phyloP scores from a whole-genome alignment of 129 eudicot species.

The Glebionis coronaria region DNA sequence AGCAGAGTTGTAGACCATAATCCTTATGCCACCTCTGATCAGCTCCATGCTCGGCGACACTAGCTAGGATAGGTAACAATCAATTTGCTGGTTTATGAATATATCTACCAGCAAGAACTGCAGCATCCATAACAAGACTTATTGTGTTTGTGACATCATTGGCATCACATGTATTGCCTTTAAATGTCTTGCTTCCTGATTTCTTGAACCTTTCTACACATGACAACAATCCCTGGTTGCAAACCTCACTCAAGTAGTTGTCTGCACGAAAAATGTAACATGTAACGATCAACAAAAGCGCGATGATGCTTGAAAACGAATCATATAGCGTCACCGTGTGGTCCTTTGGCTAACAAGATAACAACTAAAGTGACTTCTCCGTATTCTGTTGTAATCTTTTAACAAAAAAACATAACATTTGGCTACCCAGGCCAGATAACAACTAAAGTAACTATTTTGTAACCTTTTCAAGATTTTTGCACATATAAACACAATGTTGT shows the following conservation, averaged over 20 bases:
- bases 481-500: no score
- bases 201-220: slow-evolving; percentile 54
- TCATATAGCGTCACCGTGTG: no score
- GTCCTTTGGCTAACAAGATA: no score
- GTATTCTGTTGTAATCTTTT: no score
- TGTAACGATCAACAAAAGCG: background rate
- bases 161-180: slow-evolving; percentile 65
- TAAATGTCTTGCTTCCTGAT: slow-evolving; percentile 50
- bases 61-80: background rate
- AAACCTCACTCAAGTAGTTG: slow-evolving; percentile 57
- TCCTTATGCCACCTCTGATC: background rate
- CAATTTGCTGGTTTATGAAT: slow-evolving; percentile 49
- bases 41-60: background rate
- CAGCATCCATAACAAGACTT: slow-evolving; percentile 64
- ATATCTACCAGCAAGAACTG: slow-evolving; percentile 62
- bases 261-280: slow-evolving; percentile 32
- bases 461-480: no score
- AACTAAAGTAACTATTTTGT: no score
- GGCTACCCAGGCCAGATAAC: no score
- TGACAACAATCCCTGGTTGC: slow-evolving; percentile 54
- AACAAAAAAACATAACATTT: no score
- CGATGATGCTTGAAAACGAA: background rate
- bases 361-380: no score
- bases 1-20: background rate
- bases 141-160: slow-evolving; percentile 62